phyloP scores from a whole-genome alignment of 805 yeast species.

The Diddensiella santjacobensis region DNA sequence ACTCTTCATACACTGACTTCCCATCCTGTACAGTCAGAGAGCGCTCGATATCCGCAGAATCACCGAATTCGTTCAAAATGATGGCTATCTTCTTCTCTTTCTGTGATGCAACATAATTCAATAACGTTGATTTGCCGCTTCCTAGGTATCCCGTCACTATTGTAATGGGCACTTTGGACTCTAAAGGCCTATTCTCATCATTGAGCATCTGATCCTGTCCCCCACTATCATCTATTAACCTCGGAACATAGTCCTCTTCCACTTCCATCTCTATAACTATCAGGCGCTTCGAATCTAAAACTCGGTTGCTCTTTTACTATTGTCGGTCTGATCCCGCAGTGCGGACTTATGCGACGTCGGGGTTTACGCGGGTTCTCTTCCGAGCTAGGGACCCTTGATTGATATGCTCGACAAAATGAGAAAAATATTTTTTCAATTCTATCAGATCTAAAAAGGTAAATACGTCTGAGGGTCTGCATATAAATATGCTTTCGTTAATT shows the following conservation, averaged over 20 bases:
- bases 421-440: too few species aligned
- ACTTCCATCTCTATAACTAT: too few species aligned
- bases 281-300: too few species aligned
- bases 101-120: slow-evolving; percentile 63
- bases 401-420: too few species aligned
- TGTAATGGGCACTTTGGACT: slow-evolving; percentile 73
- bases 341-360: too few species aligned
- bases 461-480: too few species aligned
- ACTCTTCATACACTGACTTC: slow-evolving; percentile 67
- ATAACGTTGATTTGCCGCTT: slow-evolving; percentile 86
- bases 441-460: too few species aligned
- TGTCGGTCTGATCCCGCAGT: too few species aligned
- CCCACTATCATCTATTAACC: neutral
- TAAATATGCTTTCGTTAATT: too few species aligned
- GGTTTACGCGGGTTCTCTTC: too few species aligned
- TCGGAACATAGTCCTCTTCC: neutral
- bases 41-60: slow-evolving; percentile 84
- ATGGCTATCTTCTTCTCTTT: slow-evolving; percentile 80
- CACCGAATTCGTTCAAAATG: slow-evolving; percentile 84
- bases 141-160: slow-evolving; percentile 94
- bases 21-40: slow-evolving; percentile 66
- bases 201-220: neutral
- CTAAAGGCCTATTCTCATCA: slow-evolving; percentile 6
- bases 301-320: too few species aligned
- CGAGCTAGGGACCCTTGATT: too few species aligned